Percentiles rank a stretch among this genome's conserved stretches.
Conservation (phyloP, 495 filamentous ascomycete species). For the Viridothelium virens region DNA sequence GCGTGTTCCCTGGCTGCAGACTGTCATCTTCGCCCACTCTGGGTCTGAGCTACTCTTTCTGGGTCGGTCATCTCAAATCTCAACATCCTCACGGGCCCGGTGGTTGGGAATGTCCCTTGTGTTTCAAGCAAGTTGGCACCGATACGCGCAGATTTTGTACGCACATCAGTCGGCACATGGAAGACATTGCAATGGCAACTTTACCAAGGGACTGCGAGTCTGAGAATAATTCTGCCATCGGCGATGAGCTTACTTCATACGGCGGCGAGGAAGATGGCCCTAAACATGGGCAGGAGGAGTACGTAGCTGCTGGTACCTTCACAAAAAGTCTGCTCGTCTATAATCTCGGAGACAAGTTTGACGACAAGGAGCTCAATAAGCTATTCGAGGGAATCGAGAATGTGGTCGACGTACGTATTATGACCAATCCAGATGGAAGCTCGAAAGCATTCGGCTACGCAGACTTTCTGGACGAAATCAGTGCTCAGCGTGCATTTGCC, state of each 20-base stretch:
- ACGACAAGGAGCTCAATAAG: not conserved
- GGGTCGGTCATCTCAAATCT: not conserved
- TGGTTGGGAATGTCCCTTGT: not conserved
- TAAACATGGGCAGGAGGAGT: not conserved
- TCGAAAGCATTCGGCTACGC: not conserved
- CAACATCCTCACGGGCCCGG: not conserved
- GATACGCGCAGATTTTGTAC: not conserved
- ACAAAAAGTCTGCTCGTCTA: not conserved
- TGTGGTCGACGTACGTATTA: not conserved
- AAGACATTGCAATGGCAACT: not conserved
- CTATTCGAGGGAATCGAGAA: not conserved
- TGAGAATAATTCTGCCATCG: not conserved
- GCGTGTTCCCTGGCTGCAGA: not conserved
- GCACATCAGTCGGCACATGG: not conserved
- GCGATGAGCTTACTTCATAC: not conserved
- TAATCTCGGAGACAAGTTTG: not conserved
- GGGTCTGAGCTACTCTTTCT: not conserved
- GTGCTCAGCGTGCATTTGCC: not conserved
- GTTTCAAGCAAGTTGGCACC: not conserved
- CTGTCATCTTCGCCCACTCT: not conserved
- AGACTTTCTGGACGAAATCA: not conserved
- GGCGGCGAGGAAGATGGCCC: not conserved
- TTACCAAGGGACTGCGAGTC: not conserved
- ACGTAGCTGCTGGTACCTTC: not conserved
- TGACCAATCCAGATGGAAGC: not conserved